These are phyloP conservation scores for Plasmodium vivax DNA, from an alignment of 169 alveolate genomes.

Conservation along the genomic window DNA sequence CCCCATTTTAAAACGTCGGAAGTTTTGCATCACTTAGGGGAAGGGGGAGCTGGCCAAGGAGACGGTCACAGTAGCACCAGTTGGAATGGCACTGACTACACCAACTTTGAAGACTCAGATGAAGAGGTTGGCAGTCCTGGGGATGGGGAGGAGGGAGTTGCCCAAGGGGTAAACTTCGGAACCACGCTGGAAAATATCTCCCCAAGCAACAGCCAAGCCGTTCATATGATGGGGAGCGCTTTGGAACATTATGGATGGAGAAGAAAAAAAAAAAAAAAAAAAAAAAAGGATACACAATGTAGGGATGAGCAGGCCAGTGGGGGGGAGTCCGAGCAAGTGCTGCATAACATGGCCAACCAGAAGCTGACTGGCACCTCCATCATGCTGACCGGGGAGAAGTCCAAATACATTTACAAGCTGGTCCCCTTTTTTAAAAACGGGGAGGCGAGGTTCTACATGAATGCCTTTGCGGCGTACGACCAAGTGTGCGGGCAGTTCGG, in stretches of 20 bases:
- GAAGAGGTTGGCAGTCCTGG: background rate
- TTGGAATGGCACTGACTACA: background rate
- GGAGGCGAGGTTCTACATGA: slow-evolving; percentile 45
- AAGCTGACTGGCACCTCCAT: slow-evolving; percentile 64
- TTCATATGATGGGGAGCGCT: background rate
- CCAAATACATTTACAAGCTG: slow-evolving; percentile 47
- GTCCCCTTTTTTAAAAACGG: slow-evolving; percentile 72
- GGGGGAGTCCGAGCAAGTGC: background rate
- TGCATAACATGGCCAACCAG: slow-evolving; percentile 14
- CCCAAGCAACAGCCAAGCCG: background rate
- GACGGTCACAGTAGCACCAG: background rate
- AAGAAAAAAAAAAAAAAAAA: background rate
- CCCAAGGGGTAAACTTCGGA: background rate
- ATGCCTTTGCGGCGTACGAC: slow-evolving; percentile 4
- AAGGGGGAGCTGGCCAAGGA: background rate
- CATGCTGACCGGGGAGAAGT: slow-evolving; percentile 40
- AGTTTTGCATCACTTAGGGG: background rate
- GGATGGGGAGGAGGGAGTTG: background rate
- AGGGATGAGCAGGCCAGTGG: background rate
- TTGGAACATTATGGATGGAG: background rate
- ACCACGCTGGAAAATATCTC: background rate
- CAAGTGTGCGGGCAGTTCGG: background rate
- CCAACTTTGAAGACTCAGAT: background rate
- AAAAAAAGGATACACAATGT: background rate
- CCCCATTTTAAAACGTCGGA: background rate